Evolutionary conservation across 371 early-diverging fungal species (phyloP), one percentile per base, ranked within the genome.

Genomic region (Mortierella polycephala): DNA sequence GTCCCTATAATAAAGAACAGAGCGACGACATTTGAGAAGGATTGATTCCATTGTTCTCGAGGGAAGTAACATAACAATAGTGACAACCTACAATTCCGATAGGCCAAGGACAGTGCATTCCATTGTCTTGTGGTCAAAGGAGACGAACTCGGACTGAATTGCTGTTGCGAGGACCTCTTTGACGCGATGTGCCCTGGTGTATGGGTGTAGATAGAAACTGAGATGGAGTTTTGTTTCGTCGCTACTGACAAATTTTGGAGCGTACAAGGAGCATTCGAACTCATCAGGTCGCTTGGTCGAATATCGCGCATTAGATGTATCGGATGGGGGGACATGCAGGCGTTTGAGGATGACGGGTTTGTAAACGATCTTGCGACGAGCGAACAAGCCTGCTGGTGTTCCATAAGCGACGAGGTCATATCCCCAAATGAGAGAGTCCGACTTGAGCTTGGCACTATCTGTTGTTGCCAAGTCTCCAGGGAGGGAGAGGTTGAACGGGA

Each of bases 391-490:
- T n/a, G 57, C 18, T 5, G 72, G 79, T 4, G 52, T 20, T 13
- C 44, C 62, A 0, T 51, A 40, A 1, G 69, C 67, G 30, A 62
- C 20, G n/a, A 79, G 55, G 6, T 59, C 61, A 39, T 72, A 79
- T 6, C 39, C 46, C 79, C 79, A 79, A 10, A 47, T 11, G 42
- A 79, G 46, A 7, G 53, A n/a, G 16, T n/a, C 16, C 0, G 66
- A 42, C 44, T 65, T 67, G 4, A 79, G 40, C 47, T 52, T 61
- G 7, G 61, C 7, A 12, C 56, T n/a, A n/a, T 57, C 57, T 7
- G 69, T 69, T 45, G 79, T 57, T 7, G 66, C 59, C 8, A 79
- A 23, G 60, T 72, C 60, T 2, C 79, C 73, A 20, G 79, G 79
- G 58, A 79, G 41, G 14, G 66, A 8, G 7, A 79, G 39, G 13